Base-by-base conservation (phyloP, 768 basidiomycete species). In the Kwoniella botswanensis region DNA sequence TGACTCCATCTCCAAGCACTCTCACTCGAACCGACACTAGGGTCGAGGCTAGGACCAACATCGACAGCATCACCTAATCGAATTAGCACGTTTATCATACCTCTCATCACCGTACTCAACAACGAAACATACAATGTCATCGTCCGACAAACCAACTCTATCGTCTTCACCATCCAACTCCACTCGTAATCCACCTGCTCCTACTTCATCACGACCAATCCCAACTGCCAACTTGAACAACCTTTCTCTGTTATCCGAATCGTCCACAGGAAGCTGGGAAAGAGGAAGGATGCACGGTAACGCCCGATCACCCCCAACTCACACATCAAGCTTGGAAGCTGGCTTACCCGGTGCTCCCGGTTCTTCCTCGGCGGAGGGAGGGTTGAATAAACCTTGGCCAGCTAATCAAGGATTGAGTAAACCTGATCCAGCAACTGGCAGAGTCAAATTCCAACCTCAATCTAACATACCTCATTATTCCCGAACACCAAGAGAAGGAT, bases 401-500 rank as follows among this genome's bases (percentile, higher is more conserved):
- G 54, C 65, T 17, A 53, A 63, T 57, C 53, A 62, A 59, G 55
- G 42, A 4, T 18, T 67, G 55, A 61, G 57, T 52, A 54, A 55
- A 56, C 67, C 67, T 21, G 68, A 72, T 22, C 67, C 67, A 4
- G 18, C 61, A 41, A 71, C 70, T 10, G 63, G 64, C 24, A 15
- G 65, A 29, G 63, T 65, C 12, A 60, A 63, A 41, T 62, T 68
- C 52, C 68, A 67, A 58, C 53, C 68, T 60, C 22, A 57, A 68
- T 46, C 70, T 53, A n/a, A 42, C 44, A 43, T 68, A 12, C 53
- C 50, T 7, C 50, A 46, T 46, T 74, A 76, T 35, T 63, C 75
- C 29, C 72, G 82, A 35, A 74, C 75, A 46, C 68, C 71, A 21
- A 87, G 87, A 65, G 93, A 94, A 63, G 93, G 91, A 63, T 93